A percentile compares a stretch with the other conserved stretches of the same genome.
phyloP scores from a whole-genome alignment of 2,329 filamentous ascomycete species.

The Septoria petroselini region DNA sequence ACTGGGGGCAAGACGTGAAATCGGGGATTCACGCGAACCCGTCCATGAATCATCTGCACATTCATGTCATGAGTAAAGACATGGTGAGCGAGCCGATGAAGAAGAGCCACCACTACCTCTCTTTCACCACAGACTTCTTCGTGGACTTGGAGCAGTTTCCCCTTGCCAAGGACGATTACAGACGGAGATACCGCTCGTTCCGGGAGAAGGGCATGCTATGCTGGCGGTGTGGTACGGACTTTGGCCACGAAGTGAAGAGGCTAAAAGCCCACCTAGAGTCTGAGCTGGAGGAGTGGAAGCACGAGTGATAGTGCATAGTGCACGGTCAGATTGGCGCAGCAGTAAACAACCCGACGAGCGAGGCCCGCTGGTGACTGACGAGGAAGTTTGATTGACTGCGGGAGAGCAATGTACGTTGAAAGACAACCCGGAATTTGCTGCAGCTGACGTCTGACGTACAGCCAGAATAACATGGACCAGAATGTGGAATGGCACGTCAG shows the following conservation, averaged over 20 bases:
- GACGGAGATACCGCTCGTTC: conserved; percentile 60
- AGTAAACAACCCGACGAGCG: too few relatives aligned
- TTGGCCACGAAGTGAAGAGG: conserved; percentile 68
- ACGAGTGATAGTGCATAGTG: too few relatives aligned
- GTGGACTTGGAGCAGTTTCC: conserved; percentile 78
- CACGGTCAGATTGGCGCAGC: too few relatives aligned
- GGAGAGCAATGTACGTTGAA: too few relatives aligned
- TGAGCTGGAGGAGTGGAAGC: conserved; percentile 76
- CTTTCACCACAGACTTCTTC: conserved; percentile 82
- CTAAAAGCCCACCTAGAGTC: conserved; percentile 71
- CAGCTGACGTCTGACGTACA: not conserved
- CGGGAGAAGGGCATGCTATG: conserved; percentile 63
- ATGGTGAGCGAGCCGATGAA: conserved; percentile 69
- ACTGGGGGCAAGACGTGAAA: conserved; percentile 73
- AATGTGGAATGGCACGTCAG: too few relatives aligned
- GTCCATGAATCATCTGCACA: conserved; percentile 87
- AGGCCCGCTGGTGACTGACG: too few relatives aligned
- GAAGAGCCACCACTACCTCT: conserved; percentile 87
- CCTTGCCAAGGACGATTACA: conserved; percentile 60
- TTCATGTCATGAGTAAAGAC: conserved; percentile 82
- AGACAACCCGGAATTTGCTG: too few relatives aligned
- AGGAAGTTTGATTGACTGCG: too few relatives aligned
- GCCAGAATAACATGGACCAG: too few relatives aligned
- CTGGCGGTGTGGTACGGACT: conserved; percentile 77
- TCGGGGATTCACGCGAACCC: conserved; percentile 83